Conservation (phyloP, 768 basidiomycete genomes). For the Psilocybe subaeruginosa region DNA sequence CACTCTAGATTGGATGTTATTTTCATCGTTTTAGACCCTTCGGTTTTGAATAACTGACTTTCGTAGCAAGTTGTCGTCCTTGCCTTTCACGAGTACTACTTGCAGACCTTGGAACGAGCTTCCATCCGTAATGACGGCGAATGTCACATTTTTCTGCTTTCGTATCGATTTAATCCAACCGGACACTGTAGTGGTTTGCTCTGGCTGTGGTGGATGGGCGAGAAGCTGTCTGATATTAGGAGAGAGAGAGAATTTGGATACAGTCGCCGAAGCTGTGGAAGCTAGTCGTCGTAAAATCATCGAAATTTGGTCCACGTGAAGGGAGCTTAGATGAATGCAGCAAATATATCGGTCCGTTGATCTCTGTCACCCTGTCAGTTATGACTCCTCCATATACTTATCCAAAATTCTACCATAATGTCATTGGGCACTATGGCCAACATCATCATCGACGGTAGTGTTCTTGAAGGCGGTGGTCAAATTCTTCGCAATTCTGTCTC, state of each 20-base stretch:
- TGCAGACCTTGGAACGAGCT: slow-evolving; percentile 73
- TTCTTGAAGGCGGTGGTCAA: slow-evolving; percentile 70
- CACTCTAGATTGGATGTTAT: slow-evolving; percentile 29
- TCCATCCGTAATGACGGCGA: slow-evolving; percentile 83
- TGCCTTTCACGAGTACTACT: slow-evolving; percentile 65
- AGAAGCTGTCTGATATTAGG: slow-evolving; percentile 36
- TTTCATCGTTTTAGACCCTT: slow-evolving; percentile 24
- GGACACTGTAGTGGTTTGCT: slow-evolving; percentile 47
- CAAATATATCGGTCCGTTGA: background rate
- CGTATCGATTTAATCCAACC: slow-evolving; percentile 90
- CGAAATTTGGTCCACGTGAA: slow-evolving; percentile 8
- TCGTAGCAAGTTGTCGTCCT: slow-evolving; percentile 29
- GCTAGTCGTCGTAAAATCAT: slow-evolving; percentile 28
- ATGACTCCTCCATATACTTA: slow-evolving; percentile 5
- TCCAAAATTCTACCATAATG: slow-evolving; percentile 8
- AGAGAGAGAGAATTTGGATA: slow-evolving; percentile 26
- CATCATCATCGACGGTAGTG: slow-evolving; percentile 47
- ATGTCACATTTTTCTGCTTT: slow-evolving; percentile 86
- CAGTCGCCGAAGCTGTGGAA: slow-evolving; percentile 19
- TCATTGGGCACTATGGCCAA: slow-evolving; percentile 24
- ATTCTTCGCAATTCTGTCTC: slow-evolving; percentile 71
- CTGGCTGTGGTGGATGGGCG: slow-evolving; percentile 7
- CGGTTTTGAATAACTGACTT: slow-evolving; percentile 15
- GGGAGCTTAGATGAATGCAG: too few species aligned
- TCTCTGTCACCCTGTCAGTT: background rate